phyloP scores from a whole-genome alignment of 75 land plant genomes.

The Pinus taeda region DNA sequence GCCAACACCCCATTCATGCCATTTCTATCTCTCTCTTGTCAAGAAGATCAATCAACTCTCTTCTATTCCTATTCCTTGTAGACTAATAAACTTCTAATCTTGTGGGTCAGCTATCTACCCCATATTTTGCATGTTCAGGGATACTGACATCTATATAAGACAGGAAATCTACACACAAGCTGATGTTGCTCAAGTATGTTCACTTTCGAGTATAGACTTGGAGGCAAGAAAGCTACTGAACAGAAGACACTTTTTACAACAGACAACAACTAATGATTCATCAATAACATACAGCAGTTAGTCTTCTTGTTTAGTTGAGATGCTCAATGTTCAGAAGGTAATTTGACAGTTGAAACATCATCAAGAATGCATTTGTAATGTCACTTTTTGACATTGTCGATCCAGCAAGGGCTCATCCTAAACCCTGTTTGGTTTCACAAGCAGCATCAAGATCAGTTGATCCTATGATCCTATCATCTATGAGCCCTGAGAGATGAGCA shows the following conservation, averaged over 20 bases:
- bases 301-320: not conserved
- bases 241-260: no score
- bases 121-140: not conserved
- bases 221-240: not conserved
- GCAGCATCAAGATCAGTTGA: constrained; percentile 1
- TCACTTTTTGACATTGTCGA: not conserved
- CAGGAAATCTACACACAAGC: not conserved
- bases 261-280: not conserved
- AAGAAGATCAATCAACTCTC: no score
- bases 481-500: not conserved
- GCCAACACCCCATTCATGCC: no score
- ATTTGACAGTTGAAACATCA: not conserved
- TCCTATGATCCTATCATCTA: not conserved
- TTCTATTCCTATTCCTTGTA: no score
- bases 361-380: not conserved
- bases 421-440: not conserved
- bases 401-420: not conserved
- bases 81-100: no score
- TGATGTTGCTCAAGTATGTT: not conserved
- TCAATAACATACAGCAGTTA: not conserved
- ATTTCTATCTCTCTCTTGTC: no score
- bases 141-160: not conserved
- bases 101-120: no score
- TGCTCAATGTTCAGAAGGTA: not conserved
- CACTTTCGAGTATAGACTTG: not conserved